Percentiles rank a stretch among this genome's conserved stretches.
These are phyloP conservation scores for Dovyalis caffra DNA, from an alignment of 345 rosid species.

Conservation along the genomic window DNA sequence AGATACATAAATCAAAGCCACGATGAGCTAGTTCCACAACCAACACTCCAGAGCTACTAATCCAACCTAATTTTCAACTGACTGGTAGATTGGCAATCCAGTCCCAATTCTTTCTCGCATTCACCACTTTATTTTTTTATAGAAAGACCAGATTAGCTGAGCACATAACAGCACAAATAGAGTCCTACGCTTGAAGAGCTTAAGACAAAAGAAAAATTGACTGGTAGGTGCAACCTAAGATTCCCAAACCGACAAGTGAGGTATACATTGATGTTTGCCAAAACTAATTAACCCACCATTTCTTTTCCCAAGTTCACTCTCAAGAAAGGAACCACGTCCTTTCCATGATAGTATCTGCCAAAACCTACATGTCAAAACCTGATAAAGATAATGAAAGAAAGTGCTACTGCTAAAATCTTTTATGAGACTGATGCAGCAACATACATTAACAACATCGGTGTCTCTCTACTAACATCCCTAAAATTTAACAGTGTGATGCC, in stretches of 20 bases:
- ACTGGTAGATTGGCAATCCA: slow-evolving; percentile 14
- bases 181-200: neutral
- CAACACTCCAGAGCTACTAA: slow-evolving; percentile 26
- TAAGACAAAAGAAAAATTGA: neutral
- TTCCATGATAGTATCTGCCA: neutral
- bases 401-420: neutral
- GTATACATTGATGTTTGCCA: neutral
- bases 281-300: neutral
- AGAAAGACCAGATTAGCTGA: neutral
- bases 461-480: neutral
- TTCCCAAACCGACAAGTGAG: neutral
- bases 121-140: neutral
- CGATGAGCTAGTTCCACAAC: slow-evolving; percentile 1
- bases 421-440: neutral
- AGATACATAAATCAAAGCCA: slow-evolving; percentile 1
- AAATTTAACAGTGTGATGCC: neutral
- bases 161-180: neutral
- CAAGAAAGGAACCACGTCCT: neutral
- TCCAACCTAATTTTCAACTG: slow-evolving; percentile 62
- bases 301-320: neutral
- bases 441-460: neutral
- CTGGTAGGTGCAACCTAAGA: slow-evolving; percentile 6
- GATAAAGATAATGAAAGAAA: neutral
- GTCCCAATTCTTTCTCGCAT: neutral
- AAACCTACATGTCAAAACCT: neutral